These are phyloP conservation scores for Penicillium coffeae DNA, from an alignment of 495 filamentous ascomycete genomes.

Conservation along the genomic window DNA sequence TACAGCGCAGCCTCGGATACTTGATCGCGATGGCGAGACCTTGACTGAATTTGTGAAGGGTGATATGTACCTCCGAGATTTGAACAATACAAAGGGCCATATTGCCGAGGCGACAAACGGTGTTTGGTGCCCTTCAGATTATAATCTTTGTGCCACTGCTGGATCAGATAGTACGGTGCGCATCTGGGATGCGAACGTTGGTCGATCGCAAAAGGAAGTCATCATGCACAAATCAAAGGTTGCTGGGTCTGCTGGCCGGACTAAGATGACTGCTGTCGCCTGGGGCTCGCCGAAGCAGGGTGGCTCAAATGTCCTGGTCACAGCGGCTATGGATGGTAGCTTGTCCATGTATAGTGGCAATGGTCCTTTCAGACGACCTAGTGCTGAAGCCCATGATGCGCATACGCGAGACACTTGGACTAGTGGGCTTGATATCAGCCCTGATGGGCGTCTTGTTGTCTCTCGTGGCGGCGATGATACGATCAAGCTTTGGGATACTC, in stretches of 20 bases:
- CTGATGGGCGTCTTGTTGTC: slow-evolving; percentile 83
- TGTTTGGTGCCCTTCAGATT: slow-evolving; percentile 82
- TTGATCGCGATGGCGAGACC: slow-evolving; percentile 82
- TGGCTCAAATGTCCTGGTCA: slow-evolving; percentile 71
- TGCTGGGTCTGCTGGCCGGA: slow-evolving; percentile 81
- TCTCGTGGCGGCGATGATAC: slow-evolving; percentile 88
- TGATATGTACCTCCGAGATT: slow-evolving; percentile 95
- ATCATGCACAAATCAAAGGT: slow-evolving; percentile 90
- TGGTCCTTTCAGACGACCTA: slow-evolving; percentile 79
- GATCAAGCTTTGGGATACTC: slow-evolving; percentile 89
- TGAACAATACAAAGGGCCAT: slow-evolving; percentile 95
- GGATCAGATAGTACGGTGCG: slow-evolving; percentile 90
- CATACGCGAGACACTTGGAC: slow-evolving; percentile 87
- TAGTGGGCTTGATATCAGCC: slow-evolving; percentile 84
- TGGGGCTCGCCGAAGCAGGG: slow-evolving; percentile 82
- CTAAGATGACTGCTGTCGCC: slow-evolving; percentile 85
- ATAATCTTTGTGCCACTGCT: slow-evolving; percentile 79
- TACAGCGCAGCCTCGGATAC: slow-evolving; percentile 80
- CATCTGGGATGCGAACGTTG: slow-evolving; percentile 93
- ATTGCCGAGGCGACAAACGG: slow-evolving; percentile 84
- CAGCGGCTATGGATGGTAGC: slow-evolving; percentile 85
- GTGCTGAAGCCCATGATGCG: slow-evolving; percentile 81
- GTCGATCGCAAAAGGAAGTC: slow-evolving; percentile 82
- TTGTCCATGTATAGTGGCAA: slow-evolving; percentile 90
- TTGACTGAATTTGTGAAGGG: slow-evolving; percentile 88